A percentile compares a stretch with the other conserved stretches of the same genome.
These are phyloP conservation scores for Cystofilobasidium capitatum DNA, from an alignment of 768 basidiomycete genomes.

Conservation along the genomic window DNA sequence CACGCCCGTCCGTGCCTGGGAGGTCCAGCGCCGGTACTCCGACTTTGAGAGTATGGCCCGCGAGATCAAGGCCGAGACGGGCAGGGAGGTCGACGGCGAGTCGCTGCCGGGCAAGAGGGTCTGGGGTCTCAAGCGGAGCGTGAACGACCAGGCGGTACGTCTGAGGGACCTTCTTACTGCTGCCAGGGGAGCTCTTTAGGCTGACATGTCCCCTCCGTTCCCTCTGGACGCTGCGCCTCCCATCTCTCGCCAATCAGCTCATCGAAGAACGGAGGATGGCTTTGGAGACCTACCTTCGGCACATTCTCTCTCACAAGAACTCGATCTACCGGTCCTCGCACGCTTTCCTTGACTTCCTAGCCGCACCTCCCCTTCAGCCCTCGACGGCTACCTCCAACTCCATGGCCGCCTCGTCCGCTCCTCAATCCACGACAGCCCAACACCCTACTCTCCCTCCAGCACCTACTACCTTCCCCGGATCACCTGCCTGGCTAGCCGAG, in stretches of 20 bases:
- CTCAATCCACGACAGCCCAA: conserved; percentile 42
- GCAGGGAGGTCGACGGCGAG: conserved; percentile 43
- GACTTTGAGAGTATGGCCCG: conserved; percentile 82
- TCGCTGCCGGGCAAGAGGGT: conserved; percentile 77
- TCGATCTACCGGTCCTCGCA: conserved; percentile 69
- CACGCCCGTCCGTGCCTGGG: conserved; percentile 83
- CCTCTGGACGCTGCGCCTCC: neutral
- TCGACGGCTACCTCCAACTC: conserved; percentile 23
- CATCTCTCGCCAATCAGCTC: conserved; percentile 35
- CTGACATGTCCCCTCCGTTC: neutral
- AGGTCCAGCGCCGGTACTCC: conserved; percentile 87
- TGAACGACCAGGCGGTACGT: conserved; percentile 45
- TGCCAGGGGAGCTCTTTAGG: neutral
- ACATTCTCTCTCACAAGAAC: conserved; percentile 72
- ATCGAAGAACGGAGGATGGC: conserved; percentile 67
- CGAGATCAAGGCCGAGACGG: conserved; percentile 69
- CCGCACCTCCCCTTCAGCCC: conserved; percentile 50
- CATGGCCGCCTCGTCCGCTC: conserved; percentile 2
- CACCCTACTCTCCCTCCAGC: conserved; percentile 36
- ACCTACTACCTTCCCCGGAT: neutral
- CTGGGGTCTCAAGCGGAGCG: conserved; percentile 50
- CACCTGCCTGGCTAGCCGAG: conserved; percentile 73
- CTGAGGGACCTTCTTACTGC: too few species aligned
- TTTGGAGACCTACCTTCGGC: conserved; percentile 74
- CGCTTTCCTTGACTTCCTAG: conserved; percentile 77